Evolutionary conservation across 352 stramenopile species (phyloP).

Genomic region (Globisporangium echinulatum): DNA sequence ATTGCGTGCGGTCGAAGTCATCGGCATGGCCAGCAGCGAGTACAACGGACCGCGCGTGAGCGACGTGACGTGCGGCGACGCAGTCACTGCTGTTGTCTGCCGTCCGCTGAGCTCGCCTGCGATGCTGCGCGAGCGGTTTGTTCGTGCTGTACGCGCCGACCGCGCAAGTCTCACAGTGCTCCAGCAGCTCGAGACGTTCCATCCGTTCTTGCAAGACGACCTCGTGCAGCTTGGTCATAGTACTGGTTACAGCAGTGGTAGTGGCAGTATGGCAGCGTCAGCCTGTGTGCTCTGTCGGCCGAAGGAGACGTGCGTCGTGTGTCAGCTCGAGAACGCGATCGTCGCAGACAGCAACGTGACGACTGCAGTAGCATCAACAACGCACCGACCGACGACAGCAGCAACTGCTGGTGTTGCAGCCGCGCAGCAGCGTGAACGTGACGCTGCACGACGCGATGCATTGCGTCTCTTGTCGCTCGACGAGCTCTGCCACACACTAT

Average conservation of each 20-base stretch:
- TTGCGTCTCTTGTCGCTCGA: conserved; percentile 13
- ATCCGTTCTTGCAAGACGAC: conserved; percentile 27
- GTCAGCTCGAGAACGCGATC: not conserved
- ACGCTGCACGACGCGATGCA: not conserved
- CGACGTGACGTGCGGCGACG: conserved; percentile 52
- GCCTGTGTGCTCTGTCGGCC: conserved; percentile 20
- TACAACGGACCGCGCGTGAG: conserved; percentile 52
- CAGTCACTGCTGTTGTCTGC: conserved; percentile 50
- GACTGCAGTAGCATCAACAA: too few relatives aligned
- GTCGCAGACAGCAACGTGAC: not conserved
- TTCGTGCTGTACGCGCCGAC: conserved; percentile 49
- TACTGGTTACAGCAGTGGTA: too few relatives aligned
- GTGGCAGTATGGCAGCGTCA: not conserved
- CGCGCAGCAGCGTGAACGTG: not conserved
- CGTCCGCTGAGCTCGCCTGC: conserved; percentile 25
- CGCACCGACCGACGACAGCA: too few relatives aligned
- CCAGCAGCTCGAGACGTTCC: conserved; percentile 62
- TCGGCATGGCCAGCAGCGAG: conserved; percentile 29
- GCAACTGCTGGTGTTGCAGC: not conserved
- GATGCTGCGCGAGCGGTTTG: conserved; percentile 45
- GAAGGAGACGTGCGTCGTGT: conserved; percentile 4
- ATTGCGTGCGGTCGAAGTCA: conserved; percentile 37
- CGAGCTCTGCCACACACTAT: conserved; percentile 18
- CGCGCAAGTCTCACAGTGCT: conserved; percentile 35
- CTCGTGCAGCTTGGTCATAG: not conserved